Percentiles rank a stretch among this genome's conserved stretches.
phyloP scores from a whole-genome alignment of 441 rosid genomes.

The Jatropha podagrica region DNA sequence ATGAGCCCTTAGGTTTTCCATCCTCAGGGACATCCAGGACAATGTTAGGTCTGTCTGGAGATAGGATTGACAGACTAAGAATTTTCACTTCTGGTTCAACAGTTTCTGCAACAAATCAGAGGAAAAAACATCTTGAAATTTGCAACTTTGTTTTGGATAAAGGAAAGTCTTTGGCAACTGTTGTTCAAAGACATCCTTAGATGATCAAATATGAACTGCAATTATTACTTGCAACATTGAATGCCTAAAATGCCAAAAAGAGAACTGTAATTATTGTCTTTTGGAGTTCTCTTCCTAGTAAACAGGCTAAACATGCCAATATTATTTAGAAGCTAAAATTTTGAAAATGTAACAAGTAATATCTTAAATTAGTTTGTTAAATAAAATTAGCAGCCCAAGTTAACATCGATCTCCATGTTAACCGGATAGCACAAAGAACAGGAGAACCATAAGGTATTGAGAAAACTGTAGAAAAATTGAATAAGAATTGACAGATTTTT shows the following conservation, averaged over 20 bases:
- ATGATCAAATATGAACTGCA: no score
- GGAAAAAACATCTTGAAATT: background rate
- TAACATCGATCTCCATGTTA: background rate
- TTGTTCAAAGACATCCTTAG: no score
- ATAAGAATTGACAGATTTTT: background rate
- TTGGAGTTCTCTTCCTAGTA: background rate
- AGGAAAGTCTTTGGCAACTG: no score
- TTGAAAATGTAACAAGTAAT: background rate
- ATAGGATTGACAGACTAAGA: constrained; percentile 56
- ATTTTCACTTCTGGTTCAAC: constrained; percentile 78
- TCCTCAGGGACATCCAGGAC: constrained; percentile 63
- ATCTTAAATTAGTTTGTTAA: background rate
- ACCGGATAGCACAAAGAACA: background rate
- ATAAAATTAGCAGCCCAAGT: background rate
- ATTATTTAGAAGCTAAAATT: background rate
- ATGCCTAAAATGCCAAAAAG: background rate
- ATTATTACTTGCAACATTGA: background rate
- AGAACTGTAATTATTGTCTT: background rate
- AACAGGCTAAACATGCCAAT: background rate
- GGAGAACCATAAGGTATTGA: background rate
- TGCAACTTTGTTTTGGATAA: no score
- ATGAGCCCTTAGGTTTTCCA: constrained; percentile 68
- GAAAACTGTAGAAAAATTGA: background rate
- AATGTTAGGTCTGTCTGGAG: constrained; percentile 65
- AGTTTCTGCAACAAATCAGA: constrained; percentile 44